phyloP scores from a whole-genome alignment of 768 basidiomycete species.

The Boletus sensibilis region DNA sequence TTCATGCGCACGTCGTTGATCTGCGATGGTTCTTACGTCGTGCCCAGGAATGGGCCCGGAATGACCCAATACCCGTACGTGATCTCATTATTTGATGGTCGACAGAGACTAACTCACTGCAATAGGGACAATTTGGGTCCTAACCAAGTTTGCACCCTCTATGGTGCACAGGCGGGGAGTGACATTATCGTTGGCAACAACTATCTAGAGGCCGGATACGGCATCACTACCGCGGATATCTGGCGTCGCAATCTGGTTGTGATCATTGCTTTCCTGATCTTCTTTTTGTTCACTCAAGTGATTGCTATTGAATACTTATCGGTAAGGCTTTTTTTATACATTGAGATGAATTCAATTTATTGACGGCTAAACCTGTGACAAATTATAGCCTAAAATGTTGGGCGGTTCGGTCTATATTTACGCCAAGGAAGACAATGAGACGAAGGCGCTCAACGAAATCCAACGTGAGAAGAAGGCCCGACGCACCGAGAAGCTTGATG shows the following conservation, averaged over 20 bases:
- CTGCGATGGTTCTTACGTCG: constrained; percentile 64
- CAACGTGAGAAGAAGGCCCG: constrained; percentile 54
- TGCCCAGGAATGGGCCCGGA: constrained; percentile 62
- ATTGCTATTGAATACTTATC: constrained; percentile 64
- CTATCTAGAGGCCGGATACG: constrained; percentile 62
- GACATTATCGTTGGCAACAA: constrained; percentile 51
- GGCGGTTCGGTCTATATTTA: constrained; percentile 53
- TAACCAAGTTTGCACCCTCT: constrained; percentile 78
- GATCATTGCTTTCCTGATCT: constrained; percentile 63
- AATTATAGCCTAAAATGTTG: constrained; percentile 30
- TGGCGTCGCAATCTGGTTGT: constrained; percentile 74
- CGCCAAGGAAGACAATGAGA: constrained; percentile 56
- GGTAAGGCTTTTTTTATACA: constrained; percentile 36
- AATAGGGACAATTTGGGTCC: constrained; percentile 49
- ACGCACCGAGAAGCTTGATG: constrained; percentile 34
- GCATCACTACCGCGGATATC: constrained; percentile 47
- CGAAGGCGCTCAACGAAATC: constrained; percentile 51
- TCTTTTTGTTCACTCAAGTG: constrained; percentile 70
- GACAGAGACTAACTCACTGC: constrained; percentile 13
- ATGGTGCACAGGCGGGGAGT: constrained; percentile 60
- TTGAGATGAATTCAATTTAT: neutral
- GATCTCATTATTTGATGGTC: neutral
- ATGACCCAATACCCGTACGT: constrained; percentile 62
- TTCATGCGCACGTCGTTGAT: constrained; percentile 64
- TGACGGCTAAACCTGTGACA: neutral